Evolutionary conservation across 2,329 filamentous ascomycete genomes (phyloP).

Genomic region (Verticillium dahliae): DNA sequence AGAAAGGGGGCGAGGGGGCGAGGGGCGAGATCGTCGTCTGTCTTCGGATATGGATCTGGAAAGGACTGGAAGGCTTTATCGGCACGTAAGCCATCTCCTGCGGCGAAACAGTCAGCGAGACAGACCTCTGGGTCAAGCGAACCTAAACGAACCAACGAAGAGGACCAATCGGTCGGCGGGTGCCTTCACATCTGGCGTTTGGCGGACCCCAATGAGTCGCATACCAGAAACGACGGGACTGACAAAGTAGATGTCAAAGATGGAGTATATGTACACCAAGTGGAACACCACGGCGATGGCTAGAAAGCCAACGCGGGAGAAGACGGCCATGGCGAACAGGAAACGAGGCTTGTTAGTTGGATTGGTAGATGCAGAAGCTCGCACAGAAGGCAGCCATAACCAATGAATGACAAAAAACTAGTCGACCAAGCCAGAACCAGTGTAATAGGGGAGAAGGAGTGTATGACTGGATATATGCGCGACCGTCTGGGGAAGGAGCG

Average conservation of each 20-base stretch:
- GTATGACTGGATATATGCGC: not conserved
- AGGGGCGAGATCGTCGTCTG: constrained; percentile 59
- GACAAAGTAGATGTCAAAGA: constrained; percentile 98
- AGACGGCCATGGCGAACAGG: constrained; percentile 40
- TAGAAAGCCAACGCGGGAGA: constrained; percentile 72
- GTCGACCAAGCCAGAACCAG: not conserved
- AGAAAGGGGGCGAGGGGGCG: constrained; percentile 86
- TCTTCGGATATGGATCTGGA: constrained; percentile 72
- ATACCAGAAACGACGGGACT: constrained; percentile 96
- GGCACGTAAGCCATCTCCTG: constrained; percentile 85
- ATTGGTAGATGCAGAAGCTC: not conserved
- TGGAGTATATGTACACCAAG: constrained; percentile 86
- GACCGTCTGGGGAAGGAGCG: not conserved
- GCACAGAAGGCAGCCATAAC: not conserved
- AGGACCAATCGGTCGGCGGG: constrained; percentile 88
- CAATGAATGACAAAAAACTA: not conserved
- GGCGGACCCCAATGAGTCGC: constrained; percentile 60
- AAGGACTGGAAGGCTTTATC: constrained; percentile 97
- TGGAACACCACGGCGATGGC: constrained; percentile 88
- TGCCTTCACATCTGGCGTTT: constrained; percentile 51
- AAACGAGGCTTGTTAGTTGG: not conserved
- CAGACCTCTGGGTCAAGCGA: not conserved
- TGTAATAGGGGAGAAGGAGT: not conserved
- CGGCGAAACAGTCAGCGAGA: constrained; percentile 2
- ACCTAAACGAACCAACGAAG: constrained; percentile 67